Evolutionary conservation across 164 flowering plant species (phyloP).

Genomic region (Magnolia sinica): DNA sequence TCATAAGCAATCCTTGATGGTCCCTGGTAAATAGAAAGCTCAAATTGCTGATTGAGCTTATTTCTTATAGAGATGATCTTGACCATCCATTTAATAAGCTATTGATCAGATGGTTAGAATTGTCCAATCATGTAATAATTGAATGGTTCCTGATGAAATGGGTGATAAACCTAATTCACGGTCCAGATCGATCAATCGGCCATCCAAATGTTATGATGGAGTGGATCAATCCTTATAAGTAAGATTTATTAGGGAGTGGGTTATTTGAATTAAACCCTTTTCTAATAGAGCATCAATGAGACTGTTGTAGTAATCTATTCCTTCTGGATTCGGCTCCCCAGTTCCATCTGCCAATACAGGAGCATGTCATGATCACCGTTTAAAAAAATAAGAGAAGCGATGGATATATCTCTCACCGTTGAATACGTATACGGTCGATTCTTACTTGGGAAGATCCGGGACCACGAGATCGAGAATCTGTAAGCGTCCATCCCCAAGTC

Average conservation of each 20-base stretch:
- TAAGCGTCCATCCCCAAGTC: slow-evolving; percentile 89
- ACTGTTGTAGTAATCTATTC: slow-evolving; percentile 71
- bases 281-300: slow-evolving; percentile 72
- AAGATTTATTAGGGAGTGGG: neutral
- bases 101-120: too few relatives aligned
- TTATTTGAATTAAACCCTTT: slow-evolving; percentile 43
- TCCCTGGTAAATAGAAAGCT: too few relatives aligned
- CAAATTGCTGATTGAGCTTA: too few relatives aligned
- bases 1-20: too few relatives aligned
- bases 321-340: slow-evolving; percentile 68
- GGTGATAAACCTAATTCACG: too few relatives aligned
- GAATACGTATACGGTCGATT: neutral
- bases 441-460: slow-evolving; percentile 89
- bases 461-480: slow-evolving; percentile 88
- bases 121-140: too few relatives aligned
- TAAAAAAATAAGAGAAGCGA: neutral
- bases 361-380: neutral
- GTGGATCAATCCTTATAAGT: too few relatives aligned
- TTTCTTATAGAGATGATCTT: too few relatives aligned
- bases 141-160: too few relatives aligned
- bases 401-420: neutral
- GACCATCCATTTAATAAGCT: too few relatives aligned
- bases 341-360: slow-evolving; percentile 59
- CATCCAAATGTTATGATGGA: too few relatives aligned
- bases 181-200: too few relatives aligned